Evolutionary conservation across 192 early-diverging fungal genomes (phyloP).

Genomic region (Linderina pennispora): DNA sequence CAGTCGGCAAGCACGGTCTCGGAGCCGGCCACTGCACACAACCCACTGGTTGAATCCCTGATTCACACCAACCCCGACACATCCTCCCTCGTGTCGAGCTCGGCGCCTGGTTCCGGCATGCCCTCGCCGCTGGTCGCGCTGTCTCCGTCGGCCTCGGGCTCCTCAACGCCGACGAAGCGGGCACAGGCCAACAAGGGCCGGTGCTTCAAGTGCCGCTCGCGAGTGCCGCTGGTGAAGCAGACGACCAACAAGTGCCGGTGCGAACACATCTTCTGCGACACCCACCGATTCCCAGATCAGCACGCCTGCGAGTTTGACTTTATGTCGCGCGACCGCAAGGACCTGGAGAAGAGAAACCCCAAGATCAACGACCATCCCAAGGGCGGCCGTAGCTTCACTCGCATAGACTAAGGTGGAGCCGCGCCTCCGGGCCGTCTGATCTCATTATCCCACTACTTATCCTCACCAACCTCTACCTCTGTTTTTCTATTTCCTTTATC

Average conservation of each 20-base stretch:
- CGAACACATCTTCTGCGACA: slow-evolving; percentile 68
- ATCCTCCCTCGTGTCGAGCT: slow-evolving; percentile 7
- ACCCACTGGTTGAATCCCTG: slow-evolving; percentile 10
- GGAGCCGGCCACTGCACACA: slow-evolving; percentile 7
- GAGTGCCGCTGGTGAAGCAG: slow-evolving; percentile 73
- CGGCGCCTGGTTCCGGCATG: slow-evolving; percentile 15
- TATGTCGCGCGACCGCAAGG: slow-evolving; percentile 61
- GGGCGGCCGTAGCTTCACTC: slow-evolving; percentile 69
- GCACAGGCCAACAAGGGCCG: slow-evolving; percentile 63
- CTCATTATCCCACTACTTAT: not conserved
- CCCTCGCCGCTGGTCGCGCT: slow-evolving; percentile 30
- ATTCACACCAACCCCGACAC: slow-evolving; percentile 6
- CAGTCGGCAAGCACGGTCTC: not conserved
- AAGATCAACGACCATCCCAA: slow-evolving; percentile 66
- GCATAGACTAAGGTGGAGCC: slow-evolving; percentile 44
- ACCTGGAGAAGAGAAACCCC: slow-evolving; percentile 67
- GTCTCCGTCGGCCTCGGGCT: slow-evolving; percentile 24
- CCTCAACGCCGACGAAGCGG: slow-evolving; percentile 40
- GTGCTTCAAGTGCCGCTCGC: slow-evolving; percentile 63
- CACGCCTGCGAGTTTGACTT: slow-evolving; percentile 80
- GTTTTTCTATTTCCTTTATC: not conserved
- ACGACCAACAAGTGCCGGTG: slow-evolving; percentile 74
- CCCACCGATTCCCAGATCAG: slow-evolving; percentile 62
- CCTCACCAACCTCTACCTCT: too few species aligned
- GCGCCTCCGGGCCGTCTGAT: not conserved